Conservation (phyloP, 106 monocot genomes). For the Dendrobium chrysotoxum region DNA sequence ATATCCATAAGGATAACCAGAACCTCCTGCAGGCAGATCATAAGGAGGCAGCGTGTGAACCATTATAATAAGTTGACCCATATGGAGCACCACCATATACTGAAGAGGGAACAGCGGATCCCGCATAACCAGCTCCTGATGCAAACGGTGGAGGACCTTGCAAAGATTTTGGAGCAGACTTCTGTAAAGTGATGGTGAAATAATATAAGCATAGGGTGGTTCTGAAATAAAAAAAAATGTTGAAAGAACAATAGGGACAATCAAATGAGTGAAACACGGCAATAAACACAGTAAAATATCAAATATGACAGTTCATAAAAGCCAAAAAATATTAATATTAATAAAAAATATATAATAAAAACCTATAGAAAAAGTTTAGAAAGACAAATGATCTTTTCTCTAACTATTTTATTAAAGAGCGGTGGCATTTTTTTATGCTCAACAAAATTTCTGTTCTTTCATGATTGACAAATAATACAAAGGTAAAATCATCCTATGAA, state of each 20-base stretch:
- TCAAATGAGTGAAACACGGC: background rate
- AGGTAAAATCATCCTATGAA: no score
- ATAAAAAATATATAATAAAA: background rate
- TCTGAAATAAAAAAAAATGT: background rate
- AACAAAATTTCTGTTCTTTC: no score
- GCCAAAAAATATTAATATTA: background rate
- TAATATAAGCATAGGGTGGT: background rate
- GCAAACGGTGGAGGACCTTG: constrained; percentile 40
- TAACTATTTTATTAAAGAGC: no score
- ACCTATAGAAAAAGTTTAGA: no score
- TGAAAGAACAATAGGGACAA: background rate
- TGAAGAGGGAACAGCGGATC: constrained; percentile 48
- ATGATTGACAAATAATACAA: no score
- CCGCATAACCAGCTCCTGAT: constrained; percentile 59
- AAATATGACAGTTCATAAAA: background rate
- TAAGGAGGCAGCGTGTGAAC: constrained; percentile 55
- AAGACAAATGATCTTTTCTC: no score
- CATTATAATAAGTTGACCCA: constrained; percentile 39
- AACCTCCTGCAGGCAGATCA: constrained; percentile 34
- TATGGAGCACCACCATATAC: constrained; percentile 79
- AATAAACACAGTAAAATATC: background rate
- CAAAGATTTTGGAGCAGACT: constrained; percentile 52
- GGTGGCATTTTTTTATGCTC: no score
- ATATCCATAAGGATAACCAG: constrained; percentile 58
- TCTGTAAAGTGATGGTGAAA: constrained; percentile 24